Percentiles rank a stretch among this genome's conserved stretches.
Conservation (phyloP, 768 basidiomycete species). For the Tulasnella sp. region DNA sequence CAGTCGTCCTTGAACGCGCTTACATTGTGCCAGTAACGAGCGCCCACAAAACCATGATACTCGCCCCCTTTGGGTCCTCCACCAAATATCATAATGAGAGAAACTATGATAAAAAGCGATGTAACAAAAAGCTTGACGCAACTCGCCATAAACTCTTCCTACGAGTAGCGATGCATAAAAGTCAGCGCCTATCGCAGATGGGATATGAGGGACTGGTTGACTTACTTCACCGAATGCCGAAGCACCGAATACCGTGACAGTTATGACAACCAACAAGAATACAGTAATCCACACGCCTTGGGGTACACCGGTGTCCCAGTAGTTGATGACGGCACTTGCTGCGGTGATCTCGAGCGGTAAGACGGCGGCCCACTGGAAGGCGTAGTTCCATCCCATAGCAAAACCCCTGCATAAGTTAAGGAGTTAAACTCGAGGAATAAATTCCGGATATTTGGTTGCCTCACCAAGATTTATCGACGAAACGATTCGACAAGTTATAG, state of each 20-base stretch:
- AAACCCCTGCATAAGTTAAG: conserved; percentile 6
- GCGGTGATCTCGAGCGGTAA: conserved; percentile 29
- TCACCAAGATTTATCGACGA: conserved; percentile 7
- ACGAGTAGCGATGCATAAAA: neutral
- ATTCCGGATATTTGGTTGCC: neutral
- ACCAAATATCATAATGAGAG: conserved; percentile 30
- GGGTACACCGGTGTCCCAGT: conserved; percentile 1
- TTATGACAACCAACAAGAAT: conserved; percentile 23
- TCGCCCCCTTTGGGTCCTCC: conserved; percentile 26
- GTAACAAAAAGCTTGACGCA: conserved; percentile 29
- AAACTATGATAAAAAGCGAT: conserved; percentile 27
- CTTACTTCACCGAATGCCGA: conserved; percentile 23
- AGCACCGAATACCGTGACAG: conserved; percentile 19
- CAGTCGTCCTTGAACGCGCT: too few relatives aligned
- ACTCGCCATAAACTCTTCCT: conserved; percentile 25
- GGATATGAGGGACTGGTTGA: neutral
- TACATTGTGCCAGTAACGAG: conserved; percentile 23
- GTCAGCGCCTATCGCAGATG: neutral
- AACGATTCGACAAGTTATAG: neutral
- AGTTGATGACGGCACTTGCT: conserved; percentile 22
- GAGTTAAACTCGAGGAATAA: neutral
- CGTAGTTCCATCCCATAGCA: conserved; percentile 26
- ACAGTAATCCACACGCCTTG: conserved; percentile 9
- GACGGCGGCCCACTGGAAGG: conserved; percentile 26
- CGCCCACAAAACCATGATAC: conserved; percentile 26